Percentiles rank a stretch among this genome's conserved stretches.
phyloP scores from a whole-genome alignment of 192 early-diverging fungal species.

The Coemansia sp. region DNA sequence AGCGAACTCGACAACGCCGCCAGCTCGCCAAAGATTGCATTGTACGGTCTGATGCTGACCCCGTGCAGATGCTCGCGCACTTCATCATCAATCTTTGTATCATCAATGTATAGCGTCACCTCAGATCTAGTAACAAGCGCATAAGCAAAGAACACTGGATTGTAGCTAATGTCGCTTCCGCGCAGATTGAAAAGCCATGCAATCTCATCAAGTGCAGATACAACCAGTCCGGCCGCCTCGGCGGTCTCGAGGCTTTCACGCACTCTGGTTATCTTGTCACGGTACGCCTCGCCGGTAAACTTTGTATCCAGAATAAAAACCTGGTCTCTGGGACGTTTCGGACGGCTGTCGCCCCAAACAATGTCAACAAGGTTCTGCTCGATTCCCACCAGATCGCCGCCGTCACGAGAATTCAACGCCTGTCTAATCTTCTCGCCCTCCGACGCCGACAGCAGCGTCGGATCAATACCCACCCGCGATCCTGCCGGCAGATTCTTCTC shows the following conservation, averaged over 20 bases:
- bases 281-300: constrained; percentile 64
- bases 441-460: constrained; percentile 76
- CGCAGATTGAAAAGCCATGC: constrained; percentile 97
- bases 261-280: constrained; percentile 73
- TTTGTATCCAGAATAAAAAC: constrained; percentile 67
- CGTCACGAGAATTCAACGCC: constrained; percentile 55
- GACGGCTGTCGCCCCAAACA: constrained; percentile 76
- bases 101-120: constrained; percentile 78
- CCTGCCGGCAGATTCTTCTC: constrained; percentile 66
- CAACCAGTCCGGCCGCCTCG: constrained; percentile 70
- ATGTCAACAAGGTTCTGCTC: constrained; percentile 83
- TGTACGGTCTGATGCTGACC: constrained; percentile 73
- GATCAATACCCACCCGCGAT: constrained; percentile 92
- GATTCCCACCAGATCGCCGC: constrained; percentile 68
- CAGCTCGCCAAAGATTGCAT: constrained; percentile 77
- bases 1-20: constrained; percentile 25
- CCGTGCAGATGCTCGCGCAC: constrained; percentile 65
- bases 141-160: constrained; percentile 96
- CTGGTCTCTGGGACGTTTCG: constrained; percentile 67
- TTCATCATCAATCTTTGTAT: constrained; percentile 65
- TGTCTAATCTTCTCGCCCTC: constrained; percentile 62
- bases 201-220: constrained; percentile 93
- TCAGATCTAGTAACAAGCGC: constrained; percentile 73
- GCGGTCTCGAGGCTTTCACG: constrained; percentile 66
- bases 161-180: constrained; percentile 93